Base-by-base conservation (phyloP, 2,329 filamentous ascomycete species). In the Metarhizium guizhouense region DNA sequence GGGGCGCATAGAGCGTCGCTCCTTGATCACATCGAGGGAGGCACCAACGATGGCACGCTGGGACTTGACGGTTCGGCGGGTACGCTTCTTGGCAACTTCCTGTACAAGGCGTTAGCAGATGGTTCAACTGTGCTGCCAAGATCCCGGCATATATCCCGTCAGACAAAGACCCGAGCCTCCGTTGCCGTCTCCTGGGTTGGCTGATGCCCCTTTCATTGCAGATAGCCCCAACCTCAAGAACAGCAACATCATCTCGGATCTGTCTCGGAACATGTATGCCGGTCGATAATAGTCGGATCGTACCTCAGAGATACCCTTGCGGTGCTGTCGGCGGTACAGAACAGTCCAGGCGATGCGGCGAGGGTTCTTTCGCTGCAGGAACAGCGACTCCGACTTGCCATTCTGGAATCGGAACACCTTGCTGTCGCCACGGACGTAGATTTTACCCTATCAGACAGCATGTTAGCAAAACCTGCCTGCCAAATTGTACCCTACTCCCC, bases 381-480 rank as follows among this genome's bases (percentile, higher is more conserved):
- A 99, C 68, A 99, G 90, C 67, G 91, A 96, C 83, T 99, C 94
- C 80, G 90, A 93, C 84, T 99, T 99, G 83, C 94, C 91, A 81
- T 95, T 96, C 81, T 96, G 91, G 89, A 99, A 99, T 76, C 94
- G 92, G 89, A 99, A 99, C 84, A 97, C 86, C 85, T 97, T 99
- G 91, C 89, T 95, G 85, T 99, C 94, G 75, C 93, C 92, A 79
- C 94, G 91, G 85, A 99, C 83, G 83, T 93, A 99, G 82, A 99
- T 88, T 85, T 97, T 97, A 83, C 94, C 94, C 94, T 97, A 75
- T 62, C 53, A 52, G 59, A 20, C 42, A 52, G 58, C 32, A 57
- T 49, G 64, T 71, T 67, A 71, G 68, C 62, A 43, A 48, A 25
- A 16, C 16, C 3, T 34, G n/a, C 8, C 30, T 52, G 56, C 49